Evolutionary conservation across 2,329 filamentous ascomycete genomes (phyloP), one percentile per base, ranked within the genome.

Genomic region (Simplicillium sp.): DNA sequence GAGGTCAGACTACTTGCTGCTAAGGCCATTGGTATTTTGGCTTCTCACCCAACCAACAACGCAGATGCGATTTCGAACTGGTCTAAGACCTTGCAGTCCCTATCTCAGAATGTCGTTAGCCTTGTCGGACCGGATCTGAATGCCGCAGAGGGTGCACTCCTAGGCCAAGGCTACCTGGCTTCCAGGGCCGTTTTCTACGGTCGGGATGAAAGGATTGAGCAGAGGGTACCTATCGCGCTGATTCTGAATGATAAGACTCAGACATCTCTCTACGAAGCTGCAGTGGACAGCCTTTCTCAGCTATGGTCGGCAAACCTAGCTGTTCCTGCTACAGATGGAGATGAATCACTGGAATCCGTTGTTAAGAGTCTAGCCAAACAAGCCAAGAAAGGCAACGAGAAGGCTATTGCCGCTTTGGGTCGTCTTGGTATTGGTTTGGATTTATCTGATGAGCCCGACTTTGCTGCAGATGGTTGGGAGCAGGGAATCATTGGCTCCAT

Each of bases 371-470:
- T 96, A 0, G 69, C 76, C 6, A 66, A 71, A 1, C 76, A 82
- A 44, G 82, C 86, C 9, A 92, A 88, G 55, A 80, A 84, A 43
- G 84, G 87, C 8, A 85, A 86, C 42, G 89, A 94, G 53, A 80
- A 75, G 42, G 84, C 90, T 1, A 90, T 96, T 38, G 61, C 76
- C n/a, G 79, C 86, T 3, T 67, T 97, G 5, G 92, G 92, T 0
- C 75, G 84, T 37, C 65, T 97, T 3, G 80, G 84, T 0, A 74
- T 87, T 39, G 75, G 82, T 1, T 60, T 79, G 3, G 65, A 73
- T 29, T 3, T 4, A 15, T 3, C 9, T 7, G 48, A 56, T 4
- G 51, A 52, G 1, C 55, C 61, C 2, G 52, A 58, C 2, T 7
- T 15, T 3, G 18, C 29, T 3, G 7, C 20, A 9, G 28, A 34